phyloP scores from a whole-genome alignment of 805 yeast species.

The Sugiyamaella floridensis region DNA sequence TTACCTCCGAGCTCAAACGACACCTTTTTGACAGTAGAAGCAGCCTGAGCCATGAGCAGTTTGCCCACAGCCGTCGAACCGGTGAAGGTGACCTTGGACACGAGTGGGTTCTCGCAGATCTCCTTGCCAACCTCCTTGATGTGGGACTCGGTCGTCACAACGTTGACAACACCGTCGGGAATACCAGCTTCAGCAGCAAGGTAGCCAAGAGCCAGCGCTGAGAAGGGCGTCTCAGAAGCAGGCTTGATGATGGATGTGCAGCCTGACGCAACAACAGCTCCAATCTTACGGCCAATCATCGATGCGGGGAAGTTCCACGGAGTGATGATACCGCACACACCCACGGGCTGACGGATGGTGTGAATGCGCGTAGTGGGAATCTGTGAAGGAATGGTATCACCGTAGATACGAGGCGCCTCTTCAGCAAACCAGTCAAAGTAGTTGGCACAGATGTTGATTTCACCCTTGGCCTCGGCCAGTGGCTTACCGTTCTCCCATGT shows the following conservation, averaged over 20 bases:
- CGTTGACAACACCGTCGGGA: constrained; percentile 63
- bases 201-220: constrained; percentile 61
- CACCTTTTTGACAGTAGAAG: constrained; percentile 58
- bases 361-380: constrained; percentile 43
- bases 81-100: constrained; percentile 68
- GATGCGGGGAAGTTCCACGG: constrained; percentile 86
- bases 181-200: constrained; percentile 62
- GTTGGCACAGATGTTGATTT: constrained; percentile 57
- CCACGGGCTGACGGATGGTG: constrained; percentile 66
- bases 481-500: constrained; percentile 75
- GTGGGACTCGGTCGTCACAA: constrained; percentile 40
- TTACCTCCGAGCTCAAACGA: constrained; percentile 78
- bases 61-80: constrained; percentile 75
- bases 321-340: constrained; percentile 70
- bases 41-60: constrained; percentile 54
- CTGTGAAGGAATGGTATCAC: constrained; percentile 58
- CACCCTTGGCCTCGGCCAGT: constrained; percentile 63
- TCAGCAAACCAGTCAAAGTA: constrained; percentile 89
- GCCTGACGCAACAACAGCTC: constrained; percentile 75
- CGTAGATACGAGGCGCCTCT: constrained; percentile 59
- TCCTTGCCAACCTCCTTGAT: constrained; percentile 43
- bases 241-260: constrained; percentile 75
- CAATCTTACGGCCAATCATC: constrained; percentile 67
- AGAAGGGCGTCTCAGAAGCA: constrained; percentile 66
- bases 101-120: constrained; percentile 47